A percentile compares a stretch with the other conserved stretches of the same genome.
Evolutionary conservation across 306 rosid genomes (phyloP).

Genomic region (Ammopiptanthus mongolicus): DNA sequence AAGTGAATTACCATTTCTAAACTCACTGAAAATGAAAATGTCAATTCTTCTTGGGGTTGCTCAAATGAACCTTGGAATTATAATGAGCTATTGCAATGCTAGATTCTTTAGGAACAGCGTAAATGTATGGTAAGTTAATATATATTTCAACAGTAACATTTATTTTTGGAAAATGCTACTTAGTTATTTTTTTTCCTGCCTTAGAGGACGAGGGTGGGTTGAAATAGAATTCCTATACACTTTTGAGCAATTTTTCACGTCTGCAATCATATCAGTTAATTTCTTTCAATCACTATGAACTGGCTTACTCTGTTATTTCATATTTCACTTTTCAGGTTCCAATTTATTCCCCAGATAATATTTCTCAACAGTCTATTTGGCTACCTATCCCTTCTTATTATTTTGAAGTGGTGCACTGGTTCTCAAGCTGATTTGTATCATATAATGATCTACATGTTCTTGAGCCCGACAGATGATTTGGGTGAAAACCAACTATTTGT

Average conservation of each 20-base stretch:
- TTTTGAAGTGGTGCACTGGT: slow-evolving; percentile 94
- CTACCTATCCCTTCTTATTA: slow-evolving; percentile 73
- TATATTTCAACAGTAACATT: background rate
- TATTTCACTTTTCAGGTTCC: slow-evolving; percentile 65
- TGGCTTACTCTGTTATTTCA: slow-evolving; percentile 8
- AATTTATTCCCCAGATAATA: slow-evolving; percentile 81
- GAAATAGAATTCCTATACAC: background rate
- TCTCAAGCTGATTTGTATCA: slow-evolving; percentile 94
- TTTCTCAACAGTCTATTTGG: slow-evolving; percentile 93
- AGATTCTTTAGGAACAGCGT: slow-evolving; percentile 56
- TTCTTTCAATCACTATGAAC: background rate
- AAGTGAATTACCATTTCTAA: slow-evolving; percentile 92
- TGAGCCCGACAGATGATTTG: slow-evolving; percentile 82
- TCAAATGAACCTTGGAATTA: slow-evolving; percentile 96
- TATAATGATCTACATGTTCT: slow-evolving; percentile 94
- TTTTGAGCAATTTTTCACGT: slow-evolving; percentile 4
- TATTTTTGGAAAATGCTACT: background rate
- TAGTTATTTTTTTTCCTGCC: background rate
- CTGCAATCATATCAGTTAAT: slow-evolving; percentile 1
- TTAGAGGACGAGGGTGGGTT: background rate
- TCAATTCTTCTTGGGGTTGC: slow-evolving; percentile 94
- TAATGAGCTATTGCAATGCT: slow-evolving; percentile 85
- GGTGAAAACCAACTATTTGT: slow-evolving; percentile 93
- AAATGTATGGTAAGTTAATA: slow-evolving; percentile 70
- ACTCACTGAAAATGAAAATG: slow-evolving; percentile 98